Base-by-base conservation (phyloP, 768 basidiomycete species). In the Xerocomellus chrysenteron region DNA sequence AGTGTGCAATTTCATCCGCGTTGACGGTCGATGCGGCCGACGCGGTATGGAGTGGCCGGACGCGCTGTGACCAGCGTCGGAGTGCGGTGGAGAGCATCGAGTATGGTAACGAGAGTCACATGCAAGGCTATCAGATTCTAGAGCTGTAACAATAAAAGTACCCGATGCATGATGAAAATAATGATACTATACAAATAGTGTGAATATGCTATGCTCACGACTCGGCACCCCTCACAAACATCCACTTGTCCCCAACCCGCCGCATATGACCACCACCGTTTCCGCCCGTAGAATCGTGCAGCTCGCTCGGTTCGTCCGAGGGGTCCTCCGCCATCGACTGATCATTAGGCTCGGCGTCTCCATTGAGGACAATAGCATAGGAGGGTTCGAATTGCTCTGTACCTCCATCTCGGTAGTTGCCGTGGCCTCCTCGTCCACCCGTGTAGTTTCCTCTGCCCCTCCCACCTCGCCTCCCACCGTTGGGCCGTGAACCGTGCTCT, bases 1-100 rank as follows among this genome's bases (percentile, higher is more conserved):
- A 97, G 70, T 92, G 91, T 0, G 88, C 85, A 39, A 97, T 89
- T 73, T 98, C 95, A 51, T 78, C 80, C 0, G 79, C 68, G 68
- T 96, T 94, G 64, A 94, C 80, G 39, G 57, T 70, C 8, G 70
- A 55, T 19, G 56, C 35, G 4, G 53, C 13, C 35, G 60, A 63
- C 9, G 57, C 63, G 0, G 70, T 64, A 26, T 73, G 68, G 14
- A 73, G 54, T 9, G 26, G 21, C 26, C 69, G 54, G 5, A 48
- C 21, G 43, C 19, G 16, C 32, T 26, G 66, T 19, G 56, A 33
- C 33, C 35, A 47, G 42, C 50, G 67, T 57, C 67, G 63, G 28
- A 69, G 24, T 10, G 55, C 21, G 11, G 59, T 54, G 32, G 54
- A 51, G 54, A 70, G 42, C 69, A 70, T 67, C n/a, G 30, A 35